Evolutionary conservation across 2,329 filamentous ascomycete genomes (phyloP).

Genomic region (Aspergillus hortae): DNA sequence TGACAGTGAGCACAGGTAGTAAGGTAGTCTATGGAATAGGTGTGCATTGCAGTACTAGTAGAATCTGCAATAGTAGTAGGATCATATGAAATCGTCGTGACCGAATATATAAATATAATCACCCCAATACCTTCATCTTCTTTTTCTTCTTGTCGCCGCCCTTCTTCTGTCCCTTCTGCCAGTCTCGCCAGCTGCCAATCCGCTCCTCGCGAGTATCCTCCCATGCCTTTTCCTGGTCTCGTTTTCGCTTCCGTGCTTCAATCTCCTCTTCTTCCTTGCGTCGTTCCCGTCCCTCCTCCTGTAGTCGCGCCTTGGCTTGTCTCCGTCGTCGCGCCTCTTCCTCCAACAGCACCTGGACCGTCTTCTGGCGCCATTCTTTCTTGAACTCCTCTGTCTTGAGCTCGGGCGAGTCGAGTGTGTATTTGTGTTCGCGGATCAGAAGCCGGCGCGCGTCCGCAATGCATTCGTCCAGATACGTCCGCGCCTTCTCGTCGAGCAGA

Average conservation of each 20-base stretch:
- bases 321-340: conserved; percentile 80
- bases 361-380: conserved; percentile 84
- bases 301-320: conserved; percentile 90
- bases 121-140: conserved; percentile 56
- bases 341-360: conserved; percentile 83
- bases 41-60: too few species aligned
- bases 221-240: conserved; percentile 93
- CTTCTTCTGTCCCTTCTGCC: conserved; percentile 67
- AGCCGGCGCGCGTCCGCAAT: conserved; percentile 95
- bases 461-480: conserved; percentile 81
- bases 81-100: too few species aligned
- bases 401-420: conserved; percentile 84
- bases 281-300: conserved; percentile 90
- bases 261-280: conserved; percentile 80
- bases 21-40: too few species aligned
- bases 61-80: not conserved
- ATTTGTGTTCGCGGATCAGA: conserved; percentile 89
- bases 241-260: conserved; percentile 75
- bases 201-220: conserved; percentile 86
- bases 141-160: conserved; percentile 51
- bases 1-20: too few species aligned
- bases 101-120: conserved; percentile 2
- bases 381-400: conserved; percentile 76
- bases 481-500: conserved; percentile 91
- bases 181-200: conserved; percentile 91